Conservation (phyloP, 75 land plant species). For the Gnetum montanum region DNA sequence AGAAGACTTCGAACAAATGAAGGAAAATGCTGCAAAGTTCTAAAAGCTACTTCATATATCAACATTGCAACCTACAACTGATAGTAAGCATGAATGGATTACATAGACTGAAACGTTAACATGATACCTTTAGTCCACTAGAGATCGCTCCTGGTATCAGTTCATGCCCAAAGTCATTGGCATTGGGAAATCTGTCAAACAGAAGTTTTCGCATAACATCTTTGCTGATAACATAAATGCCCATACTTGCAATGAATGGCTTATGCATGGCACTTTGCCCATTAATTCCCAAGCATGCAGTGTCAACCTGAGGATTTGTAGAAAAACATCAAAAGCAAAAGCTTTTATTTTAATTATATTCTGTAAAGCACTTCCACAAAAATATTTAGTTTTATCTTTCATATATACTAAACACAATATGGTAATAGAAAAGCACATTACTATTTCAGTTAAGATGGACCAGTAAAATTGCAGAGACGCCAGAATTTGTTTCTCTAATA, state of each 20-base stretch:
- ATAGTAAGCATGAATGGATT: neutral
- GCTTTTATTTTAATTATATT: too few species aligned
- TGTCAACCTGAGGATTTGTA: slow-evolving; percentile 43
- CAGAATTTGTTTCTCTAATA: too few species aligned
- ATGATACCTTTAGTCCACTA: slow-evolving; percentile 57
- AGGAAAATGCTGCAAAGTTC: too few species aligned
- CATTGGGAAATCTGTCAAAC: slow-evolving; percentile 46
- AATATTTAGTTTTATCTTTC: too few species aligned
- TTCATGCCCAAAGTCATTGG: slow-evolving; percentile 78
- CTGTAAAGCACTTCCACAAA: too few species aligned
- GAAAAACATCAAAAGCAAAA: too few species aligned
- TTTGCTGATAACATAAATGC: slow-evolving; percentile 65
- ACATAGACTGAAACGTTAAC: neutral
- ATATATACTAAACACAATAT: too few species aligned
- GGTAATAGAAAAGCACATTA: too few species aligned
- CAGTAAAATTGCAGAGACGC: too few species aligned
- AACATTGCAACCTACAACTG: slow-evolving; percentile 1
- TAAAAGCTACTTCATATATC: too few species aligned
- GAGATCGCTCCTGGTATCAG: slow-evolving; percentile 79
- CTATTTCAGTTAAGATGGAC: too few species aligned
- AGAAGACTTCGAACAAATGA: neutral
- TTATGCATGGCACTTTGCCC: slow-evolving; percentile 22
- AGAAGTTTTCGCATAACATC: slow-evolving; percentile 59
- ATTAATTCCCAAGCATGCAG: slow-evolving; percentile 25
- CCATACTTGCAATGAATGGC: slow-evolving; percentile 57